Percentiles rank a stretch among this genome's conserved stretches.
Evolutionary conservation across 1,284 basidiomycete species (phyloP).

Genomic region (Rhodotorula glutinis): DNA sequence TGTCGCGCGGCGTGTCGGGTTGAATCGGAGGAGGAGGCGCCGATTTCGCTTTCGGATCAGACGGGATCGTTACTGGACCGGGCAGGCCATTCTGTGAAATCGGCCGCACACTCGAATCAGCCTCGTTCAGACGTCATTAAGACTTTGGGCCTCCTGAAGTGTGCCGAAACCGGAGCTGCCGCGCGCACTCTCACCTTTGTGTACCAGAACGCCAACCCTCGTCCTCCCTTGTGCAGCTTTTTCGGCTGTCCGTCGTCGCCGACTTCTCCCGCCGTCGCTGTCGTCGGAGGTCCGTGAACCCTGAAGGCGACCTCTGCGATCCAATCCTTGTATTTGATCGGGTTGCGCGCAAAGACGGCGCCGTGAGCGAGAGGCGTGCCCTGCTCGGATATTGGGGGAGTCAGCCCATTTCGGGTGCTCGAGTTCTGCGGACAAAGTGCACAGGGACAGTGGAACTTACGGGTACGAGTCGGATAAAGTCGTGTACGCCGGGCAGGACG

Average conservation of each 20-base stretch:
- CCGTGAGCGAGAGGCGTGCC: slow-evolving; percentile 44
- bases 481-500: slow-evolving; percentile 42
- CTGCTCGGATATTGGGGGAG: not conserved
- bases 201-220: slow-evolving; percentile 46
- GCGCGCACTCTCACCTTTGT: slow-evolving; percentile 35
- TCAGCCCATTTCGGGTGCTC: too few species aligned
- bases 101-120: not conserved
- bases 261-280: slow-evolving; percentile 17
- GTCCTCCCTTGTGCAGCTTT: slow-evolving; percentile 40
- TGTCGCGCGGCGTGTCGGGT: slow-evolving; percentile 26
- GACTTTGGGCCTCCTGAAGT: too few species aligned
- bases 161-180: too few species aligned
- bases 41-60: slow-evolving; percentile 18
- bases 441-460: too few species aligned
- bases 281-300: slow-evolving; percentile 39
- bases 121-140: too few species aligned
- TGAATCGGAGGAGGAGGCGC: slow-evolving; percentile 26
- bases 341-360: slow-evolving; percentile 40
- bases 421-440: too few species aligned
- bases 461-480: slow-evolving; percentile 44
- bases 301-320: slow-evolving; percentile 45
- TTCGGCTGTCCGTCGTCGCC: slow-evolving; percentile 18
- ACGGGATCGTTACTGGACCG: slow-evolving; percentile 28
- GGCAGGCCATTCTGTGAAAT: slow-evolving; percentile 23
- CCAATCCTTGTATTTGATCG: slow-evolving; percentile 43